phyloP scores from a whole-genome alignment of 495 filamentous ascomycete species.

The Gamarada debralockiae region DNA sequence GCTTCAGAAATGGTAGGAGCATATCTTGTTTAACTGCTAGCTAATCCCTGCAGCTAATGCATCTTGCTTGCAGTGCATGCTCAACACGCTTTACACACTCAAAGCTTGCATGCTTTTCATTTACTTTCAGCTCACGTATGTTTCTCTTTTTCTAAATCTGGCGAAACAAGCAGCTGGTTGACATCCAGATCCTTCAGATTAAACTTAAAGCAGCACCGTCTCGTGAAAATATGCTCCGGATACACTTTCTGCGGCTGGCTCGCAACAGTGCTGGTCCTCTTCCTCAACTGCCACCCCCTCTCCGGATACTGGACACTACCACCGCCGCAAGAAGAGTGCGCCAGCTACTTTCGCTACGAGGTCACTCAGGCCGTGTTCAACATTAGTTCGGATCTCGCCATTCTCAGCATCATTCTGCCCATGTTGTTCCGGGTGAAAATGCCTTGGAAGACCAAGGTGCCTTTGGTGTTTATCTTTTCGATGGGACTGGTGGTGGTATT shows the following conservation, averaged over 20 bases:
- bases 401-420: constrained; percentile 26
- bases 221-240: constrained; percentile 20
- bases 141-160: too few species aligned
- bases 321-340: constrained; percentile 39
- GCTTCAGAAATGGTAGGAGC: constrained; percentile 6
- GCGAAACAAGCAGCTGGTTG: too few species aligned
- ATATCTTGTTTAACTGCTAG: constrained; percentile 1
- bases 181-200: too few species aligned
- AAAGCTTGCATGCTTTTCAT: too few species aligned
- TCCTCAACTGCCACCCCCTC: constrained; percentile 24
- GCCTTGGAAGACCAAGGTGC: constrained; percentile 10
- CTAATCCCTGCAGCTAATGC: background rate
- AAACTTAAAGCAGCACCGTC: too few species aligned
- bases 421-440: constrained; percentile 16
- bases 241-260: constrained; percentile 19
- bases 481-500: constrained; percentile 4
- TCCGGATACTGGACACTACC: constrained; percentile 22
- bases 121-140: too few species aligned
- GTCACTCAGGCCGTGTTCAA: constrained; percentile 41
- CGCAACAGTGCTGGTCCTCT: constrained; percentile 20
- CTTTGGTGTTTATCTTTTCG: constrained; percentile 5
- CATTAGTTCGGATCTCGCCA: constrained; percentile 26
- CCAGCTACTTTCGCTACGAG: constrained; percentile 45
- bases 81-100: constrained; percentile 8
- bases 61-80: constrained; percentile 4